Evolutionary conservation across 805 yeast genomes (phyloP).

Genomic region (Yamadazyma laniorum): DNA sequence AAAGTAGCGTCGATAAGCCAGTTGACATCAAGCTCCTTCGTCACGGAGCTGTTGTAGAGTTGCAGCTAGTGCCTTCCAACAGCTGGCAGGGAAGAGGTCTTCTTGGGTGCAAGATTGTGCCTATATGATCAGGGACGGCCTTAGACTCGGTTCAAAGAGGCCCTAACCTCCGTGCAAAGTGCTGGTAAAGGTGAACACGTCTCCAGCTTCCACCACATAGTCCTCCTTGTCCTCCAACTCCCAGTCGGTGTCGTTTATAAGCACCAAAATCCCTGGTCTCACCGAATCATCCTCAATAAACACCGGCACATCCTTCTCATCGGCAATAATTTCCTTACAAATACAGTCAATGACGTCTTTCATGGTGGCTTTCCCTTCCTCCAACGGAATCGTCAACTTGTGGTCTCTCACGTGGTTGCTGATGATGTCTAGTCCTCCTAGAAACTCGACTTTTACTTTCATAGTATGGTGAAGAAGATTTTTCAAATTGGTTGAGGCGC

Average conservation of each 20-base stretch:
- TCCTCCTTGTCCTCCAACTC: constrained; percentile 88
- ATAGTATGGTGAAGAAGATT: no score
- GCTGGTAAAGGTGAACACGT: constrained; percentile 81
- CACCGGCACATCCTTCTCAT: constrained; percentile 63
- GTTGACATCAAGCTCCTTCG: constrained; percentile 33
- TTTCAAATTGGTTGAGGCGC: no score
- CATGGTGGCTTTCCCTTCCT: constrained; percentile 42
- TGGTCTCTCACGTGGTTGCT: constrained; percentile 60
- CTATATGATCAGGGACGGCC: no score
- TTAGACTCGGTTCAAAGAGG: no score
- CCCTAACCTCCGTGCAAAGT: constrained; percentile 89
- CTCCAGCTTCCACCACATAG: constrained; percentile 73
- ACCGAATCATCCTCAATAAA: constrained; percentile 80
- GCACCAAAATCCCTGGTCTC: constrained; percentile 88
- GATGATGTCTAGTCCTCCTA: constrained; percentile 83
- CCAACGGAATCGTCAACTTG: constrained; percentile 43
- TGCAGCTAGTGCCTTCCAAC: constrained; percentile 43
- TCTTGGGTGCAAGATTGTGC: constrained; percentile 63
- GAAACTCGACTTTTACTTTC: constrained; percentile 42
- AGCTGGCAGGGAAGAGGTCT: constrained; percentile 67
- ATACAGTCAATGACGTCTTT: constrained; percentile 58
- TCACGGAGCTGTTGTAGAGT: constrained; percentile 16
- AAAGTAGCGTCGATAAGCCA: constrained; percentile 28
- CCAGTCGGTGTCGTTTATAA: constrained; percentile 96
- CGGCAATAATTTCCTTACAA: constrained; percentile 51